Evolutionary conservation across 2,329 filamentous ascomycete species (phyloP).

Genomic region (Penicillium sp.): DNA sequence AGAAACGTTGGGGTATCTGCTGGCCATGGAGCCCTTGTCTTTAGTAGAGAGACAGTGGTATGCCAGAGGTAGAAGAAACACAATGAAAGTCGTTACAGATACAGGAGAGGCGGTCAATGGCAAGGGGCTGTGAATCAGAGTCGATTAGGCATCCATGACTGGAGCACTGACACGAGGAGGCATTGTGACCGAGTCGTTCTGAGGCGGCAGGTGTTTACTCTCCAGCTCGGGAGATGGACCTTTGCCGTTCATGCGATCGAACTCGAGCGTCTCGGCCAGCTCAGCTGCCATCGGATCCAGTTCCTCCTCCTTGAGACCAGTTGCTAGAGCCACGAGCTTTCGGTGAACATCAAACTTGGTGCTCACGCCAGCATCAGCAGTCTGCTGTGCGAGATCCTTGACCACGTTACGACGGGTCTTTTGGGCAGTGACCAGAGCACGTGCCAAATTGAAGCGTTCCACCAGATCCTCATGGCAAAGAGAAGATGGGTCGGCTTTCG

Average conservation of each 20-base stretch:
- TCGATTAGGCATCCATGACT: constrained; percentile 42
- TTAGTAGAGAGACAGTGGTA: constrained; percentile 14
- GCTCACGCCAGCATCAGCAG: constrained; percentile 53
- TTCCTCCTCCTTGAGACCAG: constrained; percentile 55
- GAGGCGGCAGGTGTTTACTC: constrained; percentile 29
- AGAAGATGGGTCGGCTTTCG: constrained; percentile 25
- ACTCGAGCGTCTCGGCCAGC: constrained; percentile 53
- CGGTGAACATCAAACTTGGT: constrained; percentile 55
- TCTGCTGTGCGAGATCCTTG: constrained; percentile 52
- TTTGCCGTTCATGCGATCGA: constrained; percentile 49
- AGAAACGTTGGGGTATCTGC: constrained; percentile 43
- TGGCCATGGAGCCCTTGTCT: constrained; percentile 30
- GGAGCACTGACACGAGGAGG: constrained; percentile 38
- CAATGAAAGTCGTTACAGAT: constrained; percentile 27
- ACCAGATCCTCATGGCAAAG: constrained; percentile 41
- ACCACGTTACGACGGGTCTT: constrained; percentile 44
- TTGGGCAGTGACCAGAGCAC: constrained; percentile 42
- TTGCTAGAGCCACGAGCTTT: constrained; percentile 54
- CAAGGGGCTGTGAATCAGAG: constrained; percentile 4
- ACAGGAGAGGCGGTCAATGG: constrained; percentile 7
- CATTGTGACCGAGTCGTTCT: constrained; percentile 35
- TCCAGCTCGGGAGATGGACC: constrained; percentile 40
- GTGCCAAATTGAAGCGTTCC: constrained; percentile 39
- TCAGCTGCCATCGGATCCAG: constrained; percentile 56
- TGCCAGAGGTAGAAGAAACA: constrained; percentile 31